Evolutionary conservation across 352 stramenopile genomes (phyloP).

Genomic region (Phytophthora niederhauseri): DNA sequence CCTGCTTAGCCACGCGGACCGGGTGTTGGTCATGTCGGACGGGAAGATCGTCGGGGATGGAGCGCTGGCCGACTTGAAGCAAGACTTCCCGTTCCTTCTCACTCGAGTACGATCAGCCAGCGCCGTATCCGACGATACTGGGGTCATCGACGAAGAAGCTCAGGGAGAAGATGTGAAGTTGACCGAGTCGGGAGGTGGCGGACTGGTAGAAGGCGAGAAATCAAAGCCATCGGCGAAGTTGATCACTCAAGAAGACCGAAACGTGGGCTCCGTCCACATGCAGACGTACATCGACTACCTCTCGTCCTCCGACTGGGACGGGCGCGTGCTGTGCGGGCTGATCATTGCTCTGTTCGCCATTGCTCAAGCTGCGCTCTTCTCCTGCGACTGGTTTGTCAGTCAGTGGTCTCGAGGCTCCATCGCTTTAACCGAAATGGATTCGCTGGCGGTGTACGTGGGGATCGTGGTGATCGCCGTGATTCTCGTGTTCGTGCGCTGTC

Average conservation of each 20-base stretch:
- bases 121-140: no score
- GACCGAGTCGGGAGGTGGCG: no score
- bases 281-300: constrained; percentile 61
- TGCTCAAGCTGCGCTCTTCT: constrained; percentile 51
- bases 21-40: constrained; percentile 74
- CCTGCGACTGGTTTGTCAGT: constrained; percentile 61
- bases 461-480: constrained; percentile 28
- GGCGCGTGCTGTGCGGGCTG: constrained; percentile 25
- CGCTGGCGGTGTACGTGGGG: constrained; percentile 43
- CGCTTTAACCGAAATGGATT: constrained; percentile 37
- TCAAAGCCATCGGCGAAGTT: constrained; percentile 33
- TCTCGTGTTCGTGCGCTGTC: constrained; percentile 47
- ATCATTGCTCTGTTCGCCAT: constrained; percentile 46
- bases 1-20: constrained; percentile 69
- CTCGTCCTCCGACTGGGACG: constrained; percentile 50
- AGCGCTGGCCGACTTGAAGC: constrained; percentile 38
- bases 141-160: not conserved
- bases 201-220: not conserved
- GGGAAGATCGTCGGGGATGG: constrained; percentile 86
- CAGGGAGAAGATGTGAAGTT: not conserved
- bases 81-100: constrained; percentile 44
- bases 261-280: constrained; percentile 41
- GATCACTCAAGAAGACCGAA: constrained; percentile 47
- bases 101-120: not conserved
- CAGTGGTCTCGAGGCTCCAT: constrained; percentile 46